phyloP scores from a whole-genome alignment of 2,329 filamentous ascomycete species.

The Diplodia corticola region DNA sequence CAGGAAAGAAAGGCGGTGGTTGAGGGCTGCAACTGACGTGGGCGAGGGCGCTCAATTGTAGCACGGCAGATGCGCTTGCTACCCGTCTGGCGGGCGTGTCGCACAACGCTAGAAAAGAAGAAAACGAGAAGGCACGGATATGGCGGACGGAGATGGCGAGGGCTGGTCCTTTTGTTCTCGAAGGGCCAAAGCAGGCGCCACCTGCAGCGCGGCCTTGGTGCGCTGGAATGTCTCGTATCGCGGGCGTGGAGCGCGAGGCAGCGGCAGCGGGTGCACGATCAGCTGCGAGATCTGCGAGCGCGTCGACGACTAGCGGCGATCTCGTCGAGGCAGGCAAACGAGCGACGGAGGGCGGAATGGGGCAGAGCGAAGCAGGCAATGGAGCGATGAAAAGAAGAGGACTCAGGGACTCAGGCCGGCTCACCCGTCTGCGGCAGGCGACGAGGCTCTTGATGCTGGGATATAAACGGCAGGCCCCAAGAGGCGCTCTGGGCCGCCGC shows the following conservation, averaged over 20 bases:
- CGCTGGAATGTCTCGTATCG: constrained; percentile 15
- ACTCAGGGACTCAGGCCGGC: neutral
- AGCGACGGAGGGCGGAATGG: neutral
- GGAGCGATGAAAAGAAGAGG: neutral
- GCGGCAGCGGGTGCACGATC: constrained; percentile 6
- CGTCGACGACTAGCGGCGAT: neutral
- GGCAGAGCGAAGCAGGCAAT: neutral
- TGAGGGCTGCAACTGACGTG: constrained; percentile 6
- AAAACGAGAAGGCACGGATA: neutral
- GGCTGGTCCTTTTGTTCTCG: constrained; percentile 6
- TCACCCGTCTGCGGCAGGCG: neutral
- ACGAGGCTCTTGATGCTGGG: neutral
- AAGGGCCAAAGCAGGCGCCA: constrained; percentile 10
- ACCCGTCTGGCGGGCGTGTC: constrained; percentile 17
- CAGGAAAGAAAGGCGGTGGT: constrained; percentile 4
- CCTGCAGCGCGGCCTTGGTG: constrained; percentile 4
- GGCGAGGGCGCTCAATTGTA: constrained; percentile 12
- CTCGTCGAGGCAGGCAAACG: neutral
- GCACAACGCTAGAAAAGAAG: constrained; percentile 15
- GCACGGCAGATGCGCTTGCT: constrained; percentile 17
- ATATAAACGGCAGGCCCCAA: constrained; percentile 4
- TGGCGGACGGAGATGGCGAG: neutral
- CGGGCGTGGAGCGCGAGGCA: constrained; percentile 1
- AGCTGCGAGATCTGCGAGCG: constrained; percentile 12
- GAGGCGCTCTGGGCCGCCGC: neutral